Evolutionary conservation across 768 basidiomycete species (phyloP).

Genomic region (Tremella mesenterica): DNA sequence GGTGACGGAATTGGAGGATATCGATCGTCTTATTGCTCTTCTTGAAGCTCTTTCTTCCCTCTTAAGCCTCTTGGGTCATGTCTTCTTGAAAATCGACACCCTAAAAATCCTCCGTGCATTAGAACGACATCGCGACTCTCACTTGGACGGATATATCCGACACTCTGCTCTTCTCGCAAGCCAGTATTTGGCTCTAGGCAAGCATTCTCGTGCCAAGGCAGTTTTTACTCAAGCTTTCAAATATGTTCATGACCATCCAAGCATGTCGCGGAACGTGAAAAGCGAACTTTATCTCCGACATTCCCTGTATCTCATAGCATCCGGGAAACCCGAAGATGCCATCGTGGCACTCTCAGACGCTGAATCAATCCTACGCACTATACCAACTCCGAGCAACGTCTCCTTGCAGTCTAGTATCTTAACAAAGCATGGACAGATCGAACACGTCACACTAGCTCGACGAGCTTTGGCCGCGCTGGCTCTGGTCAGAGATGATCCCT

Average conservation of each 20-base stretch:
- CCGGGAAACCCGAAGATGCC: conserved; percentile 51
- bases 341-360: background rate
- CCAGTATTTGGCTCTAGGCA: conserved; percentile 73
- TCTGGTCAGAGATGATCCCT: conserved; percentile 57
- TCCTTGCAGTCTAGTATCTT: conserved; percentile 45
- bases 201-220: conserved; percentile 55
- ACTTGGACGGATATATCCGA: conserved; percentile 58
- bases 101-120: conserved; percentile 60
- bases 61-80: conserved; percentile 61
- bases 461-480: conserved; percentile 63
- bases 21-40: conserved; percentile 13
- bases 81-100: conserved; percentile 58
- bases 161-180: conserved; percentile 65
- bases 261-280: conserved; percentile 38
- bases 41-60: conserved; percentile 48
- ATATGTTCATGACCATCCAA: conserved; percentile 4
- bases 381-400: background rate
- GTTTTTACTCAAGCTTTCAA: conserved; percentile 50
- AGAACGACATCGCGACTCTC: conserved; percentile 50
- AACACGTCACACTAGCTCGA: conserved; percentile 65
- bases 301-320: conserved; percentile 57
- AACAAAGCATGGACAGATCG: conserved; percentile 54
- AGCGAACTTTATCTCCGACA: conserved; percentile 57
- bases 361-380: background rate
- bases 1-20: conserved; percentile 15